Evolutionary conservation across 306 rosid species (phyloP).

Genomic region (Pyrus bretschneideri): DNA sequence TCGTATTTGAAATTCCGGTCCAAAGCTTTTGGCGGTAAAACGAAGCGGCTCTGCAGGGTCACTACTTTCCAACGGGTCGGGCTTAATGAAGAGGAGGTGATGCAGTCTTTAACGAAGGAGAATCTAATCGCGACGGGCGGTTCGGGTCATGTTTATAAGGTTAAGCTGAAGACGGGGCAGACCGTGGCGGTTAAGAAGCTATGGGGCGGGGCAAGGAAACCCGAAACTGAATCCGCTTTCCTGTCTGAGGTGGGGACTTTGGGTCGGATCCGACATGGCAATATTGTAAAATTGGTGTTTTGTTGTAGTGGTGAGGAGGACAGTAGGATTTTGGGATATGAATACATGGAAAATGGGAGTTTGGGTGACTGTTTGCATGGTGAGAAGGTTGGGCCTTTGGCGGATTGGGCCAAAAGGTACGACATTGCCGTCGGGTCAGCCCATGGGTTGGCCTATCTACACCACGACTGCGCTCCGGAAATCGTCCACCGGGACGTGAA

Average conservation of each 20-base stretch:
- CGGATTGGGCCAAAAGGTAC: constrained; percentile 49
- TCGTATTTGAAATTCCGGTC: constrained; percentile 39
- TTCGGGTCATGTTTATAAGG: constrained; percentile 60
- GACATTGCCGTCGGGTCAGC: constrained; percentile 60
- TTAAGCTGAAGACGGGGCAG: constrained; percentile 51
- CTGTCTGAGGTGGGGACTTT: constrained; percentile 64
- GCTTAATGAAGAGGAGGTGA: constrained; percentile 54
- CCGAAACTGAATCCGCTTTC: constrained; percentile 39
- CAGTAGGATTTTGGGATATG: constrained; percentile 51
- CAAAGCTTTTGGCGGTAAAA: constrained; percentile 14
- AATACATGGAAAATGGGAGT: constrained; percentile 77
- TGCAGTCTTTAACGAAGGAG: constrained; percentile 29
- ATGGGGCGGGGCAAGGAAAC: constrained; percentile 28
- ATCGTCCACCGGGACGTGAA: constrained; percentile 81
- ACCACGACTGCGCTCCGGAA: constrained; percentile 65
- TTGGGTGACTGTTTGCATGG: constrained; percentile 65
- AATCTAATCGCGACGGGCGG: constrained; percentile 65
- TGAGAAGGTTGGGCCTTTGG: constrained; percentile 22
- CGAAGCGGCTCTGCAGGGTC: constrained; percentile 28
- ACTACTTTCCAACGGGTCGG: constrained; percentile 52
- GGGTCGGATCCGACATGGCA: constrained; percentile 69
- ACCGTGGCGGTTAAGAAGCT: constrained; percentile 67
- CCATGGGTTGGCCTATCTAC: constrained; percentile 65
- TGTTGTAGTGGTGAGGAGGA: constrained; percentile 64
- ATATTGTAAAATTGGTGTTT: constrained; percentile 63